Percentiles rank a stretch among this genome's conserved stretches.
Conservation (phyloP, 106 monocot species). For the Triglochin maritima region DNA sequence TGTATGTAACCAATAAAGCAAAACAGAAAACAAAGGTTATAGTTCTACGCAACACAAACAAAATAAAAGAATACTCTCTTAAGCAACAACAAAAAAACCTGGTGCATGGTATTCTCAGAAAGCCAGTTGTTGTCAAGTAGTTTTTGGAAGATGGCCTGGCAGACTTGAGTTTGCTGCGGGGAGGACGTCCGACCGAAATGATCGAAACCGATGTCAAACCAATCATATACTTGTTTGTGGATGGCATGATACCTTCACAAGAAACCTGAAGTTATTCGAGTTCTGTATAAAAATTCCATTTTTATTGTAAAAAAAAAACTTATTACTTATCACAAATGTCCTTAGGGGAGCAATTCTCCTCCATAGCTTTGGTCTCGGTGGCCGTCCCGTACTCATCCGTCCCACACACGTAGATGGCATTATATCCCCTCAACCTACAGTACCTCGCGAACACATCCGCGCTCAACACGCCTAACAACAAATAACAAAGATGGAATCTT, state of each 20-base stretch:
- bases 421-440: slow-evolving; percentile 77
- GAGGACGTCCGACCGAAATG: slow-evolving; percentile 85
- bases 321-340: slow-evolving; percentile 89
- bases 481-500: neutral
- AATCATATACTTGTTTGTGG: slow-evolving; percentile 76
- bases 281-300: neutral
- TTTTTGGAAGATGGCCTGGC: slow-evolving; percentile 80
- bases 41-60: neutral
- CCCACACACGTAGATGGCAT: slow-evolving; percentile 75
- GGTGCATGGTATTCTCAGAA: slow-evolving; percentile 81
- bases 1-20: slow-evolving; percentile 17
- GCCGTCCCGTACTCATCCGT: slow-evolving; percentile 97
- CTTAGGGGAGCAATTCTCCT: slow-evolving; percentile 94
- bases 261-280: neutral
- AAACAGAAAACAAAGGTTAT: neutral
- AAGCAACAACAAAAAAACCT: slow-evolving; percentile 23
- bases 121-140: slow-evolving; percentile 78
- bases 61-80: neutral
- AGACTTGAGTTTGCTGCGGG: slow-evolving; percentile 79
- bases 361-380: slow-evolving; percentile 91
- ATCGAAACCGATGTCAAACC: slow-evolving; percentile 91
- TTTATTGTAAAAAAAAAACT: no score
- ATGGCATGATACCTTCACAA: slow-evolving; percentile 64
- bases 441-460: slow-evolving; percentile 95
- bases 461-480: slow-evolving; percentile 69